Evolutionary conservation across 1,284 basidiomycete species (phyloP), one percentile per base, ranked within the genome.

Genomic region (Rhodotorula sp.): DNA sequence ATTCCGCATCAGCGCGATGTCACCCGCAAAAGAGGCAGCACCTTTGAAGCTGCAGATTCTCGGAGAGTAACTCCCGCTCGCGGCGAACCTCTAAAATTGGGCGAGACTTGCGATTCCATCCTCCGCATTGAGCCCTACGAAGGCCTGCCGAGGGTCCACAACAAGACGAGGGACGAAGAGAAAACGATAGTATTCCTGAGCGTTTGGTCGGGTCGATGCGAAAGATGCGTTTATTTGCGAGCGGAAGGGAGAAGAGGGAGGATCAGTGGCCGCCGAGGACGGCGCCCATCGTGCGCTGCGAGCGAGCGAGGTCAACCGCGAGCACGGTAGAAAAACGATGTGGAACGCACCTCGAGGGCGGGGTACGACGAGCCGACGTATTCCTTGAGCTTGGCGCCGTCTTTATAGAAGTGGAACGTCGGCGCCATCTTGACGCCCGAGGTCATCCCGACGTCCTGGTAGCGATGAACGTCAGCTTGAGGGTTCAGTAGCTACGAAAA

Each of bases 401-500:
- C 54, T n/a, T 60, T 55, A 64, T 73, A 70, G 37, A 70, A 70
- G 61, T 65, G 65, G 60, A 66, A 73, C 18, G 65, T 56, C 9
- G 68, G 71, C 4, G 71, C 60, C 28, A 66, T 8, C 46, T 63
- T 48, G 55, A 73, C 71, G 34, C 62, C 59, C 18, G 59, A 28
- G 46, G 55, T 59, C 71, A 73, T 73, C 9, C 65, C 71, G 40
- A 73, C 67, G 34, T 73, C 71, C 62, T 61, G 40, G 37, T 7
- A 10, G 24, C 30, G 24, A 16, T 30, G 34, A 24, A 9, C 28
- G 53, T 22, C 26, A 20, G n/a, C 26, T n/a, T 20, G 52, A n/a
- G n/a, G n/a, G n/a, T n/a, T n/a, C n/a, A n/a, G n/a, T n/a, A n/a
- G n/a, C n/a, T n/a, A n/a, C n/a, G n/a, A n/a, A n/a, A n/a, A n/a